Evolutionary conservation across 805 yeast genomes (phyloP).

Genomic region (Allodekkera sacchari): DNA sequence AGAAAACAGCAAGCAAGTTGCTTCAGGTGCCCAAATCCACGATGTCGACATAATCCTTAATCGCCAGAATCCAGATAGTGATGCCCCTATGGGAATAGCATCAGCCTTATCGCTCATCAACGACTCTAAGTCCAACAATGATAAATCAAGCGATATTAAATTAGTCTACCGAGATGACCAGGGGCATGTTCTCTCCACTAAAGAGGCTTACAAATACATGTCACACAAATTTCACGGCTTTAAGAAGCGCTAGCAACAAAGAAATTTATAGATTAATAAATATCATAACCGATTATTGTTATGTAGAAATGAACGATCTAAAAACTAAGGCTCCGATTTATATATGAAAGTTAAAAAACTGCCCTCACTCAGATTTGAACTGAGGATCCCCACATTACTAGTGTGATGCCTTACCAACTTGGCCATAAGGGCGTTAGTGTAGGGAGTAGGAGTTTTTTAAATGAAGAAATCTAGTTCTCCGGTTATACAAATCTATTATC

Average conservation of each 20-base stretch:
- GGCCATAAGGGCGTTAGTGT: conserved; percentile 25
- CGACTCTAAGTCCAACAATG: not conserved
- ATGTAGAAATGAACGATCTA: not conserved
- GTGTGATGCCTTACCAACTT: conserved; percentile 34
- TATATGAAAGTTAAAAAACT: conserved; percentile 25
- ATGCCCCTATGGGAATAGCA: too few relatives aligned
- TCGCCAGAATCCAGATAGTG: conserved; percentile 4
- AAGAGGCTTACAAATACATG: conserved; percentile 68
- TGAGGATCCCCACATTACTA: conserved; percentile 52
- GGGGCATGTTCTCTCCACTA: conserved; percentile 52
- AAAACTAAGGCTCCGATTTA: too few relatives aligned
- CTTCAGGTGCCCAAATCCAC: too few relatives aligned
- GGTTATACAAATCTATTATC: too few relatives aligned
- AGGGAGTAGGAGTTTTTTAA: not conserved
- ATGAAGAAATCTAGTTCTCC: not conserved
- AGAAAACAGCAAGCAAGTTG: conserved; percentile 11
- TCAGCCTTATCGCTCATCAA: conserved; percentile 6
- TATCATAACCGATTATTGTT: not conserved
- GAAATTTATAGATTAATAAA: not conserved
- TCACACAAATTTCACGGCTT: conserved; percentile 75
- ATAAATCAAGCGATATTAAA: conserved; percentile 32
- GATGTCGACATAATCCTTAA: too few relatives aligned
- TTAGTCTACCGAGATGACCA: conserved; percentile 55
- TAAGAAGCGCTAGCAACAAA: conserved; percentile 8
- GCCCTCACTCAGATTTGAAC: conserved; percentile 83